Percentiles rank a stretch among this genome's conserved stretches.
These are phyloP conservation scores for Sphaerulina musiva DNA, from an alignment of 2,329 filamentous ascomycete species.

Conservation along the genomic window DNA sequence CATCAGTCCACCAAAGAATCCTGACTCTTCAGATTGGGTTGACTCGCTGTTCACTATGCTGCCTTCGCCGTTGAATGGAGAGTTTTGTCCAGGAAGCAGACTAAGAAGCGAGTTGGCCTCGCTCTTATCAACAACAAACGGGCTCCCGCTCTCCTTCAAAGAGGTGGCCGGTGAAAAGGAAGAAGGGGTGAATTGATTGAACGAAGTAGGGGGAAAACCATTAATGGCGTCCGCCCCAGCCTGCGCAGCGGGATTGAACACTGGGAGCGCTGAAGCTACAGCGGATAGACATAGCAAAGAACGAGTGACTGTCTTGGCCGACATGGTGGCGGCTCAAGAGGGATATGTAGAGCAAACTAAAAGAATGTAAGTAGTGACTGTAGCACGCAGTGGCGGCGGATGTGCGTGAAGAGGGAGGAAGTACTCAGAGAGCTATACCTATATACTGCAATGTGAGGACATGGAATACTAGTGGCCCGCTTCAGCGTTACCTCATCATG, in stretches of 20 bases:
- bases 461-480: conserved; percentile 3
- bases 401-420: conserved; percentile 8
- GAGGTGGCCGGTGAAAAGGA: neutral
- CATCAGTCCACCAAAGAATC: too few relatives aligned
- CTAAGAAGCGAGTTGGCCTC: neutral
- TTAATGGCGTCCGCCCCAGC: neutral
- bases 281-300: conserved; percentile 14
- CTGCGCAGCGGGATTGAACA: neutral
- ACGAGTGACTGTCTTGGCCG: conserved; percentile 15
- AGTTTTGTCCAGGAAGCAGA: neutral
- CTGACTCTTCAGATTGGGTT: too few relatives aligned
- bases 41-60: too few relatives aligned
- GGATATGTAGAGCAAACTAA: conserved; percentile 11
- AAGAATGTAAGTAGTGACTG: conserved; percentile 12
- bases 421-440: conserved; percentile 5
- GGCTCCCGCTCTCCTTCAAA: neutral
- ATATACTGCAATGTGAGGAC: conserved; percentile 11
- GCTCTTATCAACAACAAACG: too few relatives aligned
- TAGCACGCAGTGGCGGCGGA: conserved; percentile 8
- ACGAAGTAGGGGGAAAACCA: neutral
- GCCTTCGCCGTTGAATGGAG: too few relatives aligned
- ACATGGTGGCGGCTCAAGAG: conserved; percentile 10
- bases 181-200: neutral
- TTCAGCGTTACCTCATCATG: conserved; percentile 8
- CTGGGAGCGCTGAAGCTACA: conserved; percentile 13